Evolutionary conservation across 176 grass and related monocot genomes (phyloP).

Genomic region (Ananas comosus): DNA sequence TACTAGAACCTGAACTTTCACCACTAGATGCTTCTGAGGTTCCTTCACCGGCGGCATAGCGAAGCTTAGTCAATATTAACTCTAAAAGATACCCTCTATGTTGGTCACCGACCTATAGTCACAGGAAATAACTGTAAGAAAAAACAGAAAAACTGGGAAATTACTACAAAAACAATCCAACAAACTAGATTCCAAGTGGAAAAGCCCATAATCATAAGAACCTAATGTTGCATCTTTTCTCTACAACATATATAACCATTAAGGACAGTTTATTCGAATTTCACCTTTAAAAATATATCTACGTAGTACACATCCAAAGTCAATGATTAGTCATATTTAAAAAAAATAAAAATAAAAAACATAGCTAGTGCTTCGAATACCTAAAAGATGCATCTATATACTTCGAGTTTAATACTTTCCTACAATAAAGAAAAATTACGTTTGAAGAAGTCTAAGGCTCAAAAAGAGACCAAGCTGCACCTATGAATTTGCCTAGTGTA

Average conservation of each 20-base stretch:
- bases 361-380: too few species aligned
- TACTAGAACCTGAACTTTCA: conserved; percentile 58
- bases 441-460: too few species aligned
- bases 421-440: too few species aligned
- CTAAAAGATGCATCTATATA: too few species aligned
- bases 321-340: not conserved
- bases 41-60: conserved; percentile 85
- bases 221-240: not conserved
- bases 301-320: not conserved
- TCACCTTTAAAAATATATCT: not conserved
- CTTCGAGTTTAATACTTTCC: too few species aligned
- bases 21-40: conserved; percentile 53
- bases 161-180: not conserved
- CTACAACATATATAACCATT: not conserved
- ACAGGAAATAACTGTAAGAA: conserved; percentile 21
- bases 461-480: too few species aligned
- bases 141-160: not conserved
- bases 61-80: conserved; percentile 88
- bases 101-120: conserved; percentile 72
- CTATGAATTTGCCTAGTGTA: not conserved
- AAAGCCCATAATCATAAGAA: too few species aligned
- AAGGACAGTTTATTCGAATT: not conserved
- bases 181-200: not conserved
- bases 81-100: conserved; percentile 93
- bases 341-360: too few species aligned